Conservation (phyloP, 2,329 filamentous ascomycete species). For the Mycosphaerella sp. region DNA sequence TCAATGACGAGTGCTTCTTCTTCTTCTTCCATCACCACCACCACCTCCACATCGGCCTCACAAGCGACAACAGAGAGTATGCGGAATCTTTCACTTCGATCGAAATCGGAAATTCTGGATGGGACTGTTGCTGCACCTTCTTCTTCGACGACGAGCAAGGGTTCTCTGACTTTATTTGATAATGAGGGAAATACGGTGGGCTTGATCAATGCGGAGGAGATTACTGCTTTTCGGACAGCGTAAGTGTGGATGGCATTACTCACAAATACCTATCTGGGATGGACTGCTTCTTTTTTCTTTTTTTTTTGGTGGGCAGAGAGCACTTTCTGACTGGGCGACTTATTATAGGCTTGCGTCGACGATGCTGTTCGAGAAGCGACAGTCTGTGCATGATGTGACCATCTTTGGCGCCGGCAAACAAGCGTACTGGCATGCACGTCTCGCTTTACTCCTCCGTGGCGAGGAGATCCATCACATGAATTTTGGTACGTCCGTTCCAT, state of each 20-base stretch:
- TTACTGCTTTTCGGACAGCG: constrained; percentile 64
- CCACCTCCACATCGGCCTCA: constrained; percentile 16
- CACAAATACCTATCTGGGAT: no score
- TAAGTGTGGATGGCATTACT: background rate
- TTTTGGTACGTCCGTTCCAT: constrained; percentile 63
- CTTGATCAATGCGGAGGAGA: constrained; percentile 59
- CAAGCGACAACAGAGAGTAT: constrained; percentile 23
- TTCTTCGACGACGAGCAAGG: constrained; percentile 42
- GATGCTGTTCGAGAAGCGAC: constrained; percentile 56
- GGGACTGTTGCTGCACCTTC: background rate
- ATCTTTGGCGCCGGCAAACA: constrained; percentile 86
- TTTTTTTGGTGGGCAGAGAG: no score
- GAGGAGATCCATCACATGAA: constrained; percentile 69
- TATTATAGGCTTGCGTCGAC: constrained; percentile 48
- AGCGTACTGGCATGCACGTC: constrained; percentile 88
- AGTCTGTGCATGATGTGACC: constrained; percentile 65
- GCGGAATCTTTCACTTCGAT: constrained; percentile 22
- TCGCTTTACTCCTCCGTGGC: constrained; percentile 67
- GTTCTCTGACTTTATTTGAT: constrained; percentile 56
- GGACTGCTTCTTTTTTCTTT: no score
- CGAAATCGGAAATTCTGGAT: constrained; percentile 25
- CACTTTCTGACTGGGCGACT: background rate
- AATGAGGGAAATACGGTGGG: constrained; percentile 52
- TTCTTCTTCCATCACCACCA: background rate
- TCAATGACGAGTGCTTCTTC: constrained; percentile 25